phyloP scores from a whole-genome alignment of 164 flowering plant genomes.

The Santalum album region DNA sequence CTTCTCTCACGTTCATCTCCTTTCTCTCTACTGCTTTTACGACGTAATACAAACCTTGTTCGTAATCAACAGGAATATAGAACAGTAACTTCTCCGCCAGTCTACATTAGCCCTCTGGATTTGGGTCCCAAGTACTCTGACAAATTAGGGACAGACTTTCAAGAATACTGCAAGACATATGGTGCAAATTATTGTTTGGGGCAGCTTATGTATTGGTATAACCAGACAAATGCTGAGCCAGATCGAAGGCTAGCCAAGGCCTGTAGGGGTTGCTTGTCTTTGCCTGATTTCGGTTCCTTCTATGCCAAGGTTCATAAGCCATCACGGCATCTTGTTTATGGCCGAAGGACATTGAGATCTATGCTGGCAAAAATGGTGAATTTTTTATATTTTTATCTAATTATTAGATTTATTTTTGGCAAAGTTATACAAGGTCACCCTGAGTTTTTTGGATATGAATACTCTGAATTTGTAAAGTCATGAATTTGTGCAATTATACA shows the following conservation, averaged over 20 bases:
- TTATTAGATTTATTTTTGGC: neutral
- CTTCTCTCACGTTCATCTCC: no score
- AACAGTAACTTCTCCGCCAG: constrained; percentile 81
- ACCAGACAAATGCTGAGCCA: constrained; percentile 76
- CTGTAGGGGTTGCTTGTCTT: constrained; percentile 78
- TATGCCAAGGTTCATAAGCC: constrained; percentile 74
- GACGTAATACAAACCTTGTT: no score
- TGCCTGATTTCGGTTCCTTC: constrained; percentile 81
- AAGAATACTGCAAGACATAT: constrained; percentile 83
- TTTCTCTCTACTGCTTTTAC: no score
- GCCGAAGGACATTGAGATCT: constrained; percentile 60
- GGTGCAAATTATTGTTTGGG: constrained; percentile 93
- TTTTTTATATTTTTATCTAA: neutral
- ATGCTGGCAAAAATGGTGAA: constrained; percentile 89
- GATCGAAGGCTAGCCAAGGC: constrained; percentile 57
- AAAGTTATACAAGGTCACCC: no score
- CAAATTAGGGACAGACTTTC: constrained; percentile 59
- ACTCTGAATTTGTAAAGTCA: no score
- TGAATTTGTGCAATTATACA: no score
- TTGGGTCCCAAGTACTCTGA: constrained; percentile 78
- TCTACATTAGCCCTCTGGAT: constrained; percentile 87
- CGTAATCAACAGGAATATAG: constrained; percentile 62
- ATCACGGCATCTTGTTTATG: constrained; percentile 73
- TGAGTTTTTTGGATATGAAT: no score
- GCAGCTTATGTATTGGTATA: constrained; percentile 89